Base-by-base conservation (phyloP, 2,329 filamentous ascomycete species). In the Curvularia eragrostidis region DNA sequence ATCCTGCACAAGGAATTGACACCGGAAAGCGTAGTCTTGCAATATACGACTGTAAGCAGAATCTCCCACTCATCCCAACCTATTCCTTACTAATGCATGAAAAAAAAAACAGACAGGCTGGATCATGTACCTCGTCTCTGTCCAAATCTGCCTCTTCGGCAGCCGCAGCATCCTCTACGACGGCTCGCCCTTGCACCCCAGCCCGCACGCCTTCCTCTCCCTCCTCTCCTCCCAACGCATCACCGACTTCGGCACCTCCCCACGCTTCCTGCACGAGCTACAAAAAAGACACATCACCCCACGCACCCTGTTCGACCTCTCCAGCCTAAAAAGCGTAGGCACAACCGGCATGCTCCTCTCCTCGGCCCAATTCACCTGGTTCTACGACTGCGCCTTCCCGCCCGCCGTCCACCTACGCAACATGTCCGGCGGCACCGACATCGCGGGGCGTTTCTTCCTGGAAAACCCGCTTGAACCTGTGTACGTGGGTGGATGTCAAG, bases 311-410 rank as follows among this genome's bases (percentile, higher is more conserved):
- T 82, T 84, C 1, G 85, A 94, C 66, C 76, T 96, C 30, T 85
- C 84, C 7, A 77, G 75, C 5, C 79, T 96, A 24, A 78, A 80
- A 26, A 75, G 81, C 3, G 89, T 94, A 28, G 87, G 83, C 0
- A 89, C 85, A 51, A 96, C 91, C 0, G 91, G 91, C 3, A 94
- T 94, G 90, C 91, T 95, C 0, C 82, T 95, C 2, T 86, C 89
- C 0, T 87, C 93, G 48, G 85, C 89, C 38, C 80, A 91, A 32
- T 94, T 93, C 70, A 87, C 92, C 70, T 96, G 91, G 91, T 87
- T 89, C 75, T 88, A 93, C 71, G 88, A 91, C 64, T 78, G 81
- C 7, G 90, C 82, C 0, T 96, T 96, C 72, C 89, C 90, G 0
- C 60, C 80, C 0, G 78, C 81, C 44, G 84, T 88, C 0, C 90